Conservation (phyloP, 1,284 basidiomycete species). For the Mycena sp. region DNA sequence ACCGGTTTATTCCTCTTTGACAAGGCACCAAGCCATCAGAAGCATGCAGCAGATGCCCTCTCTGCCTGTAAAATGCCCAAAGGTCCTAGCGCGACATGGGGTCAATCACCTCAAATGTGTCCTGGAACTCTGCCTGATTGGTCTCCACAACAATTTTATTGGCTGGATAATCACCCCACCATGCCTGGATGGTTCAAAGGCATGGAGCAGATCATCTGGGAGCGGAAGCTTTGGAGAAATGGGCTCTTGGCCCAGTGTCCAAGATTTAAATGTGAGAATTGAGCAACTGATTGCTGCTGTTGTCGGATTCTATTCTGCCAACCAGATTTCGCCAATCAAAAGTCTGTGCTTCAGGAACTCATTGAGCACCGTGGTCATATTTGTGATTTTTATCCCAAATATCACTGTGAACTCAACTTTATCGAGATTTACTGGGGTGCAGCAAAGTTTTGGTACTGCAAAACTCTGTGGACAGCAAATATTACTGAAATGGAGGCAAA, state of each 20-base stretch:
- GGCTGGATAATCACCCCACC: constrained; percentile 15
- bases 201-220: constrained; percentile 42
- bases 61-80: constrained; percentile 46
- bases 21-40: constrained; percentile 25
- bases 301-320: constrained; percentile 34
- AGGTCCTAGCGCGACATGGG: constrained; percentile 18
- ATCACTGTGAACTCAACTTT: constrained; percentile 25
- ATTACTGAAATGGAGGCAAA: constrained; percentile 17
- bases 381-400: constrained; percentile 25
- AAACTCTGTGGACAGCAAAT: constrained; percentile 5
- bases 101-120: constrained; percentile 36
- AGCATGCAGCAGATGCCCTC: constrained; percentile 42
- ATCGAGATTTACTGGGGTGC: neutral
- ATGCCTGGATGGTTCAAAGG: constrained; percentile 38
- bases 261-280: constrained; percentile 17
- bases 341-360: constrained; percentile 28
- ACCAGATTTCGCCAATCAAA: constrained; percentile 35
- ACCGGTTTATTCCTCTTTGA: constrained; percentile 45
- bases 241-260: constrained; percentile 26
- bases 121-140: constrained; percentile 30
- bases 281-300: constrained; percentile 33
- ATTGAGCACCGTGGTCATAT: constrained; percentile 24
- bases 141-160: constrained; percentile 40
- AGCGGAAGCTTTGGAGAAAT: constrained; percentile 47
- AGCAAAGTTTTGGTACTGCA: constrained; percentile 26